Percentiles rank a stretch among this genome's conserved stretches.
Conservation (phyloP, 1,139 yeast species). For the Yamadazyma siamensis region DNA sequence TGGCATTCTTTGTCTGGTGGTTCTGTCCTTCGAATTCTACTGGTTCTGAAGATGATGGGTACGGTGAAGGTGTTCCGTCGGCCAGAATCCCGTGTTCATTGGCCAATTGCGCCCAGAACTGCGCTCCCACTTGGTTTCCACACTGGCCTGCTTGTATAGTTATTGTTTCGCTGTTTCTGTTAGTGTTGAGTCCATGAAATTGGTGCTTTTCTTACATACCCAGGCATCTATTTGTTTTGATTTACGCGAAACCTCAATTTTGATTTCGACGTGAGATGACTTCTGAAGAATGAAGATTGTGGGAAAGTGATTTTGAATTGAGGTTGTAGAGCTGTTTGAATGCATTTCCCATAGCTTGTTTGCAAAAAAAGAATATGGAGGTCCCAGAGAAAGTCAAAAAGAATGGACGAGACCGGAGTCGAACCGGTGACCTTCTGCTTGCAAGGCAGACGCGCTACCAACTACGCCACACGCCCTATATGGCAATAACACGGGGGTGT, state of each 20-base stretch:
- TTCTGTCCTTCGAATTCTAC: constrained; percentile 16
- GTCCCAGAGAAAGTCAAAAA: constrained; percentile 14
- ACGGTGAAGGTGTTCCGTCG: constrained; percentile 58
- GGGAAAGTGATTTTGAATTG: no score
- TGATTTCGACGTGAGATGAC: no score
- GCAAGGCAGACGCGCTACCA: constrained; percentile 72
- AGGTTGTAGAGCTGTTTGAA: constrained; percentile 5
- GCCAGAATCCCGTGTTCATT: constrained; percentile 78
- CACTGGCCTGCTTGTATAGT: constrained; percentile 73
- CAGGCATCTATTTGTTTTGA: constrained; percentile 19
- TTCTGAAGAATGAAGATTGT: no score
- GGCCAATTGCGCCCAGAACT: constrained; percentile 90
- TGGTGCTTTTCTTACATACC: constrained; percentile 19
- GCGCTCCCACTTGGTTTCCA: constrained; percentile 93
- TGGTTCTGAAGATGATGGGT: constrained; percentile 17
- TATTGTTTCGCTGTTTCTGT: constrained; percentile 35
- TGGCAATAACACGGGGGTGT: no score
- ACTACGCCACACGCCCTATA: constrained; percentile 69
- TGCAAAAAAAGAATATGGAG: no score
- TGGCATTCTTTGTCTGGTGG: constrained; percentile 20
- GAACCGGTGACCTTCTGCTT: constrained; percentile 67
- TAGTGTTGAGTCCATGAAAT: constrained; percentile 6
- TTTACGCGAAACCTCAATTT: no score
- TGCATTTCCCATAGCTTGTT: constrained; percentile 3
- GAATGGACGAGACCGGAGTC: constrained; percentile 63